Evolutionary conservation across 305 asterid species (phyloP), one percentile per base, ranked within the genome.

Genomic region (Fraxinus angustifolia): DNA sequence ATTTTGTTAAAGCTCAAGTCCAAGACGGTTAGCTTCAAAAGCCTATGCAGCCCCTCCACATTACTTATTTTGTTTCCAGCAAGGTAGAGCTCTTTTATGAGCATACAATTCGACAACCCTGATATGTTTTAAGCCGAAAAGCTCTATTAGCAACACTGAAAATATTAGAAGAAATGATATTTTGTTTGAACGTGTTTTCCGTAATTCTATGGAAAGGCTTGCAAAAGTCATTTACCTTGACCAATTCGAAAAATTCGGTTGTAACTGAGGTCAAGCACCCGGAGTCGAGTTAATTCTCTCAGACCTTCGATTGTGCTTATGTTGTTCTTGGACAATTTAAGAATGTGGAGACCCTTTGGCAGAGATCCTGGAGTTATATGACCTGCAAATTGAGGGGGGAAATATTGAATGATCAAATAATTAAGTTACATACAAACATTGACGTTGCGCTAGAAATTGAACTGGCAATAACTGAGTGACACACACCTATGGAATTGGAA

Each of bases 1-100:
- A 93, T 87, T 77, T 91, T 94, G 91, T 94, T 92, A 87, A 91
- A 91, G 89, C 97, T 92, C 88, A 94, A 80, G 87, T 94, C 97
- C 77, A 94, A 60, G 53, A 92, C 89, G 2, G 90, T 82, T 81
- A 94, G 90, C 83, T 94, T 94, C 86, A 91, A 76, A 62, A 91
- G 97, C 72, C 98, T 85, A 76, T 94, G 97, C 76, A 94, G 88
- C 79, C 98, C 97, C 83, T 94, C 97, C 19, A 92, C 91, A 1
- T 85, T 81, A 72, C 97, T 94, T 77, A 94, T 87, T 88, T 93
- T 93, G 92, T 94, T 94, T 60, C 97, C 98, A 8, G 93, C 87
- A 5, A 94, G 91, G 87, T 90, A 89, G 11, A 93, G 94, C 86
- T 94, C 97, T 82, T 93, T 94, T 78, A 94, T 81, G 6, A 88